Evolutionary conservation across 1,139 yeast species (phyloP).

Genomic region (Lodderomyces jiufengensis): DNA sequence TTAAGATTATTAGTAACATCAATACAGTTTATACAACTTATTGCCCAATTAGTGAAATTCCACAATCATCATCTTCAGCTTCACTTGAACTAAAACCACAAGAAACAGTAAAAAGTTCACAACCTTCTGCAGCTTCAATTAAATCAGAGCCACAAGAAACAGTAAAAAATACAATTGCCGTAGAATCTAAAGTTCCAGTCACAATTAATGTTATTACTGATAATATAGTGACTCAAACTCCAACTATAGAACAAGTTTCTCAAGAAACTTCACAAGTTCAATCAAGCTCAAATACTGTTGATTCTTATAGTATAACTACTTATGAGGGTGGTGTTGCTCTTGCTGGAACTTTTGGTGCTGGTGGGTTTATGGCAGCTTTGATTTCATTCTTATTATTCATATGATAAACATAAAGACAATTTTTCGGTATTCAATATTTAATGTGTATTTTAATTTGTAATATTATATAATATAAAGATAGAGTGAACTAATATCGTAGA

Average conservation of each 20-base stretch:
- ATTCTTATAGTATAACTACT: constrained; percentile 10
- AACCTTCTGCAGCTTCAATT: constrained; percentile 15
- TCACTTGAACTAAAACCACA: constrained; percentile 1
- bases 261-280: constrained; percentile 3
- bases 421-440: neutral
- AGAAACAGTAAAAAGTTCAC: neutral
- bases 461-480: too few species aligned
- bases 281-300: neutral
- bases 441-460: too few species aligned
- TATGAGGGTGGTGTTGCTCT: constrained; percentile 25
- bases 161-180: constrained; percentile 33
- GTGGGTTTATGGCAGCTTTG: constrained; percentile 18
- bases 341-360: constrained; percentile 11
- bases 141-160: too few species aligned
- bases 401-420: constrained; percentile 5
- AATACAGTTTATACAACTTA: constrained; percentile 20
- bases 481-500: too few species aligned
- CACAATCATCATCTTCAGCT: constrained; percentile 1
- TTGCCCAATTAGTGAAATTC: constrained; percentile 17
- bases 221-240: constrained; percentile 28
- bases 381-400: constrained; percentile 16
- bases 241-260: constrained; percentile 11
- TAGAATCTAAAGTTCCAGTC: constrained; percentile 12
- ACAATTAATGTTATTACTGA: constrained; percentile 32
- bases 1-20: constrained; percentile 28